These are phyloP conservation scores for Dendryphion nanum DNA, from an alignment of 2,329 filamentous ascomycete species.

Conservation along the genomic window DNA sequence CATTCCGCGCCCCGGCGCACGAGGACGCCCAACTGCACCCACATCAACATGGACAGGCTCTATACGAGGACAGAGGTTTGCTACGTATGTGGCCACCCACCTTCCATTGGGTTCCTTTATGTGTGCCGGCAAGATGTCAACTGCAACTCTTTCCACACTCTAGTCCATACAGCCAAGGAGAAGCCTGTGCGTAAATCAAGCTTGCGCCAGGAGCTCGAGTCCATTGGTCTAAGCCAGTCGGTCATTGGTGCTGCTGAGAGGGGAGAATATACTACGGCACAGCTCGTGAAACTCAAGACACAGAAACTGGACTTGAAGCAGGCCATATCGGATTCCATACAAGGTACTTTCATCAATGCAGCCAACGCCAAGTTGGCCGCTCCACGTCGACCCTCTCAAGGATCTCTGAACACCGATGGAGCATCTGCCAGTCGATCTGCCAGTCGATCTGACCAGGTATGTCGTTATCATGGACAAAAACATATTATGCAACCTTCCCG, in stretches of 20 bases:
- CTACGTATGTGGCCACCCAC: conserved; percentile 54
- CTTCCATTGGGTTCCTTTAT: conserved; percentile 70
- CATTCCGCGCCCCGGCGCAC: conserved; percentile 8
- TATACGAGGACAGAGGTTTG: conserved; percentile 57
- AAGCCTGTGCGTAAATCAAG: conserved; percentile 13
- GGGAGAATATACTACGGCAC: conserved; percentile 31
- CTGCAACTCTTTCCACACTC: not conserved
- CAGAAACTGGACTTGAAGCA: conserved; percentile 32
- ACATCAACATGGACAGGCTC: conserved; percentile 66
- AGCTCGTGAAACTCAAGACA: conserved; percentile 29
- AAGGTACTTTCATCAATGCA: conserved; percentile 17
- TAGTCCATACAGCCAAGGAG: no score
- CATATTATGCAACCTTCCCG: no score
- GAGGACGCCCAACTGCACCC: conserved; percentile 57
- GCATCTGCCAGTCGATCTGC: conserved; percentile 11
- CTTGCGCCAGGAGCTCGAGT: conserved; percentile 26
- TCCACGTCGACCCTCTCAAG: conserved; percentile 3
- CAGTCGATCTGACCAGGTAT: no score
- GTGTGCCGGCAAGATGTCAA: conserved; percentile 63
- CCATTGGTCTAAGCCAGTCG: conserved; percentile 30
- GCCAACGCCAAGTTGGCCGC: conserved; percentile 14
- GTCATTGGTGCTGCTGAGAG: conserved; percentile 33
- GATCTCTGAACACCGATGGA: conserved; percentile 20
- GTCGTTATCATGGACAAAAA: no score
- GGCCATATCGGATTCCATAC: conserved; percentile 20